Evolutionary conservation across 495 filamentous ascomycete species (phyloP).

Genomic region (Pyronema domesticum): DNA sequence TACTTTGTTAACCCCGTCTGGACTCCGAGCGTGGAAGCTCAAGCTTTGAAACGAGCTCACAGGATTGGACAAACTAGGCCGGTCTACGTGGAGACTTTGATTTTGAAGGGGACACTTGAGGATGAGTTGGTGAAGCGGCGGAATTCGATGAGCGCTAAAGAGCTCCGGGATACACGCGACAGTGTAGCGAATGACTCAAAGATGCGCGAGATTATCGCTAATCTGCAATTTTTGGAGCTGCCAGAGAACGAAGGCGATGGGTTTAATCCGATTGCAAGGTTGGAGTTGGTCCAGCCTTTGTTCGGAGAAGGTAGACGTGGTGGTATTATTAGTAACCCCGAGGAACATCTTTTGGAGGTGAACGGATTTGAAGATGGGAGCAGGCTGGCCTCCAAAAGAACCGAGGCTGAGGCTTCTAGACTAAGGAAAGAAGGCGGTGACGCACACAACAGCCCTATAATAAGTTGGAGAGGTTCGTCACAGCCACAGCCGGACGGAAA

Average conservation of each 20-base stretch:
- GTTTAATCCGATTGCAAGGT: constrained; percentile 36
- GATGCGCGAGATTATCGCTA: constrained; percentile 64
- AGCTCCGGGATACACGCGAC: constrained; percentile 49
- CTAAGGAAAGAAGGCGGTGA: no score
- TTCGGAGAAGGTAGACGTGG: constrained; percentile 33
- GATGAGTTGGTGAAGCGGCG: constrained; percentile 62
- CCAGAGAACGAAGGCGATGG: constrained; percentile 29
- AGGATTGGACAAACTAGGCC: constrained; percentile 67
- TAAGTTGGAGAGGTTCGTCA: no score
- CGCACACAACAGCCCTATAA: no score
- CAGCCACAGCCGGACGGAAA: no score
- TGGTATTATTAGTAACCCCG: constrained; percentile 1
- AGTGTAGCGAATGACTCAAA: constrained; percentile 53
- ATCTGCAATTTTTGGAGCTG: constrained; percentile 48
- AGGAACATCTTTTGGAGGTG: not conserved
- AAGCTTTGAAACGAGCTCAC: constrained; percentile 81
- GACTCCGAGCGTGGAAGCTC: constrained; percentile 69
- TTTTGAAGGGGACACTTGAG: constrained; percentile 65
- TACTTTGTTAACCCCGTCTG: constrained; percentile 84
- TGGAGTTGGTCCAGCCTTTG: constrained; percentile 37
- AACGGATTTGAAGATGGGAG: not conserved
- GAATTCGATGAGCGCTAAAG: constrained; percentile 58
- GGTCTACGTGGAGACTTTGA: constrained; percentile 75
- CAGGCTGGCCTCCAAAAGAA: not conserved
- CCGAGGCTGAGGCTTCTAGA: no score